phyloP scores from a whole-genome alignment of 495 filamentous ascomycete species.

The Aspergillus leporis region DNA sequence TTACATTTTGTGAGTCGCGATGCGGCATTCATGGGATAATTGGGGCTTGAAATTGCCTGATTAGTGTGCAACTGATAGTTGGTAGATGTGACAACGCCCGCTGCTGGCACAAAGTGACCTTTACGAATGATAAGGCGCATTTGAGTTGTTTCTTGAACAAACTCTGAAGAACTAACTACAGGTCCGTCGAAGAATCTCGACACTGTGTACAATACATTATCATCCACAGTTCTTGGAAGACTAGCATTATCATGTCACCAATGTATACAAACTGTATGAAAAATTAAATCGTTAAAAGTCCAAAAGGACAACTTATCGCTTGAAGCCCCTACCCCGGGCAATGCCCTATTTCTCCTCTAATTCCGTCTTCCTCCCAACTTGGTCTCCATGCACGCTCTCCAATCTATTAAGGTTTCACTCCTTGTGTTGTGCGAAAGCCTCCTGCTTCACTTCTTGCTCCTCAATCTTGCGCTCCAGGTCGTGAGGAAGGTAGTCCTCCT shows the following conservation, averaged over 20 bases:
- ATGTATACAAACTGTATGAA: conserved; percentile 4
- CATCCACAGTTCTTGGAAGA: not conserved
- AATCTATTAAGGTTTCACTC: conserved; percentile 20
- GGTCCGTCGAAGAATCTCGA: not conserved
- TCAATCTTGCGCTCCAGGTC: conserved; percentile 41
- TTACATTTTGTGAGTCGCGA: too few species aligned
- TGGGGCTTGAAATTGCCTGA: too few species aligned
- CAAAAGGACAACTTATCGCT: conserved; percentile 3
- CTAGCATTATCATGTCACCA: conserved; percentile 2
- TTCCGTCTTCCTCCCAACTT: not conserved
- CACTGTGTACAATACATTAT: not conserved
- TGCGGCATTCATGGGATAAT: too few species aligned
- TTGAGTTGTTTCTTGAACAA: not conserved
- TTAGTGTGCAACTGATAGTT: too few species aligned
- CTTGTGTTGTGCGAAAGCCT: conserved; percentile 19
- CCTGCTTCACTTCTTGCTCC: conserved; percentile 40
- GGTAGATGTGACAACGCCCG: too few species aligned
- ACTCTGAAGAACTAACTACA: not conserved
- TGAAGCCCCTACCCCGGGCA: not conserved
- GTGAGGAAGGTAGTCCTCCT: conserved; percentile 37
- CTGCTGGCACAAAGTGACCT: not conserved
- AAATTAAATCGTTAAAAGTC: conserved; percentile 16
- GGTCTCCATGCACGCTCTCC: not conserved
- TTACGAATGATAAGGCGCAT: not conserved
- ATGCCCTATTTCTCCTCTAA: not conserved